phyloP scores from a whole-genome alignment of 2,329 filamentous ascomycete genomes.

The Phyllosticta ampelicida region DNA sequence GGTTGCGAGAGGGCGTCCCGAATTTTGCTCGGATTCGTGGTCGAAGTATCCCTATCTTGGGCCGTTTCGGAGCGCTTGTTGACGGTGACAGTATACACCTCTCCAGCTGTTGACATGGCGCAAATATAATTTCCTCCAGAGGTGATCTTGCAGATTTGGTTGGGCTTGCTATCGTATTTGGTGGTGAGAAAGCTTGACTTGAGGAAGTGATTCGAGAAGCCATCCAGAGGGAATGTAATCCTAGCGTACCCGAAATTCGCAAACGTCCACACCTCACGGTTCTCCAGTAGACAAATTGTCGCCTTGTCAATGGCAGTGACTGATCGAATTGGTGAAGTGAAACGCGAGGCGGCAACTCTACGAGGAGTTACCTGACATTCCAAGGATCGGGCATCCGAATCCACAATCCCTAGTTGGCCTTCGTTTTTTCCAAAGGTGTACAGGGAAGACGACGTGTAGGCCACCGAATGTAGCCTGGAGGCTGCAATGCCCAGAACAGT shows the following conservation, averaged over 20 bases:
- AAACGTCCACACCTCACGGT: constrained; percentile 84
- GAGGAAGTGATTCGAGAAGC: constrained; percentile 59
- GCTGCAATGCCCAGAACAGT: constrained; percentile 71
- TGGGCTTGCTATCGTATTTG: constrained; percentile 52
- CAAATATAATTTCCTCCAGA: constrained; percentile 88
- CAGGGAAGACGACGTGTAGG: constrained; percentile 67
- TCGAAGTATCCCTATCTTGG: constrained; percentile 53
- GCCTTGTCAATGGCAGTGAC: constrained; percentile 86
- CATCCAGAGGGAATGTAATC: constrained; percentile 69
- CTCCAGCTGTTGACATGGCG: constrained; percentile 71
- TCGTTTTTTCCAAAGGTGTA: constrained; percentile 95
- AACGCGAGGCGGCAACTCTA: constrained; percentile 77
- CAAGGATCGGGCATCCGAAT: constrained; percentile 85
- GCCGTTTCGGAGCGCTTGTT: constrained; percentile 55
- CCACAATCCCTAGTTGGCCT: constrained; percentile 86
- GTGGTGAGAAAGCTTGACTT: constrained; percentile 54
- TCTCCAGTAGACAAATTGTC: constrained; percentile 74
- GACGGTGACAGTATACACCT: constrained; percentile 76
- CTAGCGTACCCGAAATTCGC: constrained; percentile 95
- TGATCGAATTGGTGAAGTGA: constrained; percentile 59
- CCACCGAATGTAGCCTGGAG: constrained; percentile 83
- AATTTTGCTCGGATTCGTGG: constrained; percentile 86
- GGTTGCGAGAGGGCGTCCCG: constrained; percentile 69
- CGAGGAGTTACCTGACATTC: constrained; percentile 73
- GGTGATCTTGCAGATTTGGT: constrained; percentile 64